phyloP scores from a whole-genome alignment of 768 basidiomycete species.

The Phanerodontia chrysosporium region DNA sequence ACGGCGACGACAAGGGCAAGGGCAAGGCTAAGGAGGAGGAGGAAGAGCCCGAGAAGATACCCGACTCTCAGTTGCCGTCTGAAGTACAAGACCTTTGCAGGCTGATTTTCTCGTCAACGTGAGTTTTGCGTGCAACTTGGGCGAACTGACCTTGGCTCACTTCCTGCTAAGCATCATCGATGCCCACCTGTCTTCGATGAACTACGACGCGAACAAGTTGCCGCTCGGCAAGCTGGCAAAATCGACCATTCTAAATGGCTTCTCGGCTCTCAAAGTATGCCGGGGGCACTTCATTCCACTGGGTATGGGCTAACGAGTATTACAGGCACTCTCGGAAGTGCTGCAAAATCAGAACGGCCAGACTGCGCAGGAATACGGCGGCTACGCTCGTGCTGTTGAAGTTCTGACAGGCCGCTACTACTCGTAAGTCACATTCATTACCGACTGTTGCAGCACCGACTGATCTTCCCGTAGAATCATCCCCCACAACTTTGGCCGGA shows the following conservation, averaged over 20 bases:
- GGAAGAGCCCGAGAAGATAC: constrained; percentile 33
- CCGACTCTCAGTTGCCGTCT: constrained; percentile 38
- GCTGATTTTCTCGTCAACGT: constrained; percentile 51
- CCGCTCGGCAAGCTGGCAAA: constrained; percentile 63
- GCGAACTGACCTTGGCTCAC: background rate
- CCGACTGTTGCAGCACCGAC: background rate
- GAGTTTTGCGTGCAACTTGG: constrained; percentile 9
- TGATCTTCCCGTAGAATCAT: constrained; percentile 41
- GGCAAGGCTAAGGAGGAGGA: constrained; percentile 28
- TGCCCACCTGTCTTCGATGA: constrained; percentile 55
- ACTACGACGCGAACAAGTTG: constrained; percentile 62
- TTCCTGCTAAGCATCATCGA: constrained; percentile 42
- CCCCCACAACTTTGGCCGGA: constrained; percentile 57
- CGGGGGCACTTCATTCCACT: background rate
- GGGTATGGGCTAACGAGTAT: background rate
- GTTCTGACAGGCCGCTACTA: constrained; percentile 50
- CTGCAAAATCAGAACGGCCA: constrained; percentile 41
- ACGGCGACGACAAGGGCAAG: constrained; percentile 24
- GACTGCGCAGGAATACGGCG: constrained; percentile 33
- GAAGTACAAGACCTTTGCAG: constrained; percentile 46
- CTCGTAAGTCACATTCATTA: constrained; percentile 38
- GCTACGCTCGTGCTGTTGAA: constrained; percentile 37
- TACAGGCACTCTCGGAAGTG: constrained; percentile 34
- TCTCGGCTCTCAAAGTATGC: constrained; percentile 57
- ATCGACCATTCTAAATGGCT: constrained; percentile 54